Evolutionary conservation across 805 yeast species (phyloP).

Genomic region (Pichia thaimueangensis): DNA sequence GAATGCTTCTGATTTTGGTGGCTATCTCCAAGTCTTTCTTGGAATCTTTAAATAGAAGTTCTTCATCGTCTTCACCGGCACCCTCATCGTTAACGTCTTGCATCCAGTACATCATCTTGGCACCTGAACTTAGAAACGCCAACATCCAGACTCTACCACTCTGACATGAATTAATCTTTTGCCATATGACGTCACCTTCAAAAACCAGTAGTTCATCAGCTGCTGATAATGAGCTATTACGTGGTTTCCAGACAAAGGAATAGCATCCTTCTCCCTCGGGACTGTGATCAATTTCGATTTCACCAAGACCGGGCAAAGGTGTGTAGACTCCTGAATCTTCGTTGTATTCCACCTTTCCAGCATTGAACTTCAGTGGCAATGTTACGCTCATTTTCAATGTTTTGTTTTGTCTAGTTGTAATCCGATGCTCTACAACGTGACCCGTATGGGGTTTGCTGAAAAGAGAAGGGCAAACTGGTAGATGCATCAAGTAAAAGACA

Average conservation of each 20-base stretch:
- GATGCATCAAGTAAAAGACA: too few species aligned
- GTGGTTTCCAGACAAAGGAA: constrained; percentile 69
- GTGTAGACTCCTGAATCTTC: constrained; percentile 56
- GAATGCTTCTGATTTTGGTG: constrained; percentile 43
- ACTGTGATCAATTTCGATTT: constrained; percentile 51
- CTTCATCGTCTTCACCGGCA: constrained; percentile 46
- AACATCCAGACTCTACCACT: constrained; percentile 64
- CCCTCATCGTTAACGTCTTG: constrained; percentile 45
- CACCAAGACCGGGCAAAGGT: constrained; percentile 68
- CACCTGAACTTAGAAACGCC: constrained; percentile 32
- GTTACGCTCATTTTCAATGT: background rate
- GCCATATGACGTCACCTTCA: constrained; percentile 83
- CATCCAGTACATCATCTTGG: constrained; percentile 59
- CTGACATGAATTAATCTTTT: constrained; percentile 58
- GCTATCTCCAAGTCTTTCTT: constrained; percentile 48
- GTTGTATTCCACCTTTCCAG: constrained; percentile 68
- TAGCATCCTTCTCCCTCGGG: constrained; percentile 68
- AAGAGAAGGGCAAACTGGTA: too few species aligned
- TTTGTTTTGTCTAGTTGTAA: background rate
- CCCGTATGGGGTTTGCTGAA: too few species aligned
- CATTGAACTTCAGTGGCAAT: constrained; percentile 50
- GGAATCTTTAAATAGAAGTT: constrained; percentile 41
- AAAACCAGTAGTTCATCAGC: constrained; percentile 63
- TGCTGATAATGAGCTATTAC: constrained; percentile 42
- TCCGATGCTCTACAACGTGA: too few species aligned